phyloP scores from a whole-genome alignment of 306 rosid genomes.

The Rosa persica region DNA sequence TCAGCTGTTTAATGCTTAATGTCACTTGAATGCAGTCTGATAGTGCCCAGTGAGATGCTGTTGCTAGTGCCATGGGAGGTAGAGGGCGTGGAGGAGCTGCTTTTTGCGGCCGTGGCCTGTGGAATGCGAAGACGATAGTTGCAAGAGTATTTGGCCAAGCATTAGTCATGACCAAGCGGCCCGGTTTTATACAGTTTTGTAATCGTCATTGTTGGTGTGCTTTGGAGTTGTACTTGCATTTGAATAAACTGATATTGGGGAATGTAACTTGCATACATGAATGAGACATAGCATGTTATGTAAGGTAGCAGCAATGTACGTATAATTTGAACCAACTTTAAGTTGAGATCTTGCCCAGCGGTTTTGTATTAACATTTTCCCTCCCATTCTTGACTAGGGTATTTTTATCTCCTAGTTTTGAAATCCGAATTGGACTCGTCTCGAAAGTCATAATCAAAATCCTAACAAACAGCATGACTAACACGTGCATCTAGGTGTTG shows the following conservation, averaged over 20 bases:
- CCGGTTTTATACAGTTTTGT: slow-evolving; percentile 7
- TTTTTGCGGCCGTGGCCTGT: slow-evolving; percentile 86
- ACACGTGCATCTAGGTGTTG: background rate
- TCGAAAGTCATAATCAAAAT: no score
- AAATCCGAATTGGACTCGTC: no score
- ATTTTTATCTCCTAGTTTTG: no score
- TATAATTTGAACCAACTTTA: background rate
- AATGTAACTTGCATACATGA: background rate
- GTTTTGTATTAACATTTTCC: background rate
- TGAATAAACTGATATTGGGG: background rate
- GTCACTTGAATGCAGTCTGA: slow-evolving; percentile 62
- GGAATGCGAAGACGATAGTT: slow-evolving; percentile 82
- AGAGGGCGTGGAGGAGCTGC: slow-evolving; percentile 82
- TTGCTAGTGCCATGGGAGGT: slow-evolving; percentile 97
- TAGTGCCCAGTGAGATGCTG: slow-evolving; percentile 99
- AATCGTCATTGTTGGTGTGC: slow-evolving; percentile 6
- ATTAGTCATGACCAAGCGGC: slow-evolving; percentile 1
- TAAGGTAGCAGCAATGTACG: background rate
- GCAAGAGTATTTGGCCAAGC: background rate
- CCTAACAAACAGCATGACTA: no score
- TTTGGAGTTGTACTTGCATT: background rate
- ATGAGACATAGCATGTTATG: background rate
- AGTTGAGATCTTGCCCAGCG: background rate
- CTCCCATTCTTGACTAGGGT: background rate
- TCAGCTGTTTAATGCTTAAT: slow-evolving; percentile 7